phyloP scores from a whole-genome alignment of 2,329 filamentous ascomycete species.

The Cryphonectria japonica region DNA sequence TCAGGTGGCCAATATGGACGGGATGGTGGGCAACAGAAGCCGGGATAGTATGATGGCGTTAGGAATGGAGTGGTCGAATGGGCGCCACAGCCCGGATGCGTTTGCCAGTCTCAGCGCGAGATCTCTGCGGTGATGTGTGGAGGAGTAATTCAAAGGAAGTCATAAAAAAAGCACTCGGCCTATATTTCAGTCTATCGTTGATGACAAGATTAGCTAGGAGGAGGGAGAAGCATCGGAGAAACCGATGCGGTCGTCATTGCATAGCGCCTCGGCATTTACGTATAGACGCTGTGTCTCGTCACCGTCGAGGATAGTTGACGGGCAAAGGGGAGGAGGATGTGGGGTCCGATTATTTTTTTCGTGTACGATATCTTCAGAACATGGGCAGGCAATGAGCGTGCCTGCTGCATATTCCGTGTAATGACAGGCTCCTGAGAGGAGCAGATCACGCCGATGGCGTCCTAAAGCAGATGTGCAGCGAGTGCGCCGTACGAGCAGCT shows the following conservation, averaged over 20 bases:
- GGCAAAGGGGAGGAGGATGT: background rate
- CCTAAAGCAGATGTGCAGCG: background rate
- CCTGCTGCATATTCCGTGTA: constrained; percentile 13
- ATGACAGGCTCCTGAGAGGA: background rate
- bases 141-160: constrained; percentile 1
- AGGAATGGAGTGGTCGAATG: constrained; percentile 68
- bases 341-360: background rate
- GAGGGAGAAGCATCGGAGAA: background rate
- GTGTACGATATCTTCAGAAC: constrained; percentile 22
- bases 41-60: constrained; percentile 74
- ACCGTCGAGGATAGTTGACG: background rate
- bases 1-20: constrained; percentile 28
- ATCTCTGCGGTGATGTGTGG: constrained; percentile 44
- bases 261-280: constrained; percentile 11
- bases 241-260: constrained; percentile 7
- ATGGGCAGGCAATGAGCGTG: constrained; percentile 4
- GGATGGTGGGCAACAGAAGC: constrained; percentile 54
- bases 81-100: constrained; percentile 77
- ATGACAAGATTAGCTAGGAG: constrained; percentile 10
- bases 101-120: constrained; percentile 75
- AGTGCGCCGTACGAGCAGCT: background rate
- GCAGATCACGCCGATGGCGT: background rate
- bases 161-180: background rate
- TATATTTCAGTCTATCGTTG: background rate
- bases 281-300: constrained; percentile 1